A percentile compares a stretch with the other conserved stretches of the same genome.
These are phyloP conservation scores for Boletus rufocinnamomeus DNA, from an alignment of 768 basidiomycete genomes.

Conservation along the genomic window DNA sequence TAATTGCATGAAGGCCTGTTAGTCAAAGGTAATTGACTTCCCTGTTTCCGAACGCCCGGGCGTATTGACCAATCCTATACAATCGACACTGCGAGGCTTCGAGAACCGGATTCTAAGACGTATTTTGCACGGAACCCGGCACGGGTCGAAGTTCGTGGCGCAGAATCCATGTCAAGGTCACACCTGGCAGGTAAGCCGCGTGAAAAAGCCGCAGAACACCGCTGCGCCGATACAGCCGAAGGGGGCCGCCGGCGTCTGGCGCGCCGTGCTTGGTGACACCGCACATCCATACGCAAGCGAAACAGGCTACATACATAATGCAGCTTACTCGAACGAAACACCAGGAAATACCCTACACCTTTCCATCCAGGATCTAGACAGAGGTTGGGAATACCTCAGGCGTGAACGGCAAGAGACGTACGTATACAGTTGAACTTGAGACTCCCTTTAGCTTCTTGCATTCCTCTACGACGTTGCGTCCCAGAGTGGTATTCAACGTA, in stretches of 20 bases:
- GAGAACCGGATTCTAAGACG: background rate
- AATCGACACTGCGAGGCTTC: background rate
- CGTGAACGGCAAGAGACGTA: conserved; percentile 6
- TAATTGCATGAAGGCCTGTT: background rate
- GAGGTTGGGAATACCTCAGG: background rate
- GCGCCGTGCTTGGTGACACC: background rate
- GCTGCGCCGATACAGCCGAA: background rate
- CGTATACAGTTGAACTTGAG: conserved; percentile 36
- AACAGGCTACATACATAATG: background rate
- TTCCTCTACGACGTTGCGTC: conserved; percentile 57
- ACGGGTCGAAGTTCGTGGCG: background rate
- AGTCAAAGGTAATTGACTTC: background rate
- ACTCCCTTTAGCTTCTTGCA: conserved; percentile 63
- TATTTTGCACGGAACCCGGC: background rate
- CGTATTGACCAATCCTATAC: background rate
- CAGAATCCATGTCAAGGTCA: background rate
- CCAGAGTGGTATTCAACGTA: conserved; percentile 49
- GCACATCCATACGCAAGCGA: background rate
- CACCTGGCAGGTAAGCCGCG: background rate
- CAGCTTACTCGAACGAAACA: background rate
- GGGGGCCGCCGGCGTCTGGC: background rate
- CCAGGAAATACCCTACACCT: conserved; percentile 14
- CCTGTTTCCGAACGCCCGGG: background rate
- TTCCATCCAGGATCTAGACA: conserved; percentile 25
- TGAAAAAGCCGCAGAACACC: background rate